Conservation (phyloP, 2,329 filamentous ascomycete genomes). For the Tricladium varicosporioides region DNA sequence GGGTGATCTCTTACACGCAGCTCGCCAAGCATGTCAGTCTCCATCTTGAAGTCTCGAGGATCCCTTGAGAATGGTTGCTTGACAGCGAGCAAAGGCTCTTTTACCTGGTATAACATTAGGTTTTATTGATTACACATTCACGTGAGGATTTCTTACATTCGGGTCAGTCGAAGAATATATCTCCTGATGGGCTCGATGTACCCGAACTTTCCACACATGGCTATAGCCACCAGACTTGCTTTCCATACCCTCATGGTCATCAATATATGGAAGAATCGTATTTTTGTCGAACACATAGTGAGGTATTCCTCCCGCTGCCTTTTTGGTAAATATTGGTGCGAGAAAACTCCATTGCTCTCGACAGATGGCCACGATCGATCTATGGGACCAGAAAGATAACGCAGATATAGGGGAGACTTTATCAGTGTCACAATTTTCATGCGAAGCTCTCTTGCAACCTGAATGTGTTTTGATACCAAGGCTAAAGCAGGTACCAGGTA, state of each 20-base stretch:
- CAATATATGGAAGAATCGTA: constrained; percentile 5
- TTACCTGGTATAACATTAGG: not conserved
- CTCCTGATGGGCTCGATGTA: constrained; percentile 4
- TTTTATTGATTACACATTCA: not conserved
- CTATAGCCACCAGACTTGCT: constrained; percentile 1
- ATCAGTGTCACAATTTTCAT: not conserved
- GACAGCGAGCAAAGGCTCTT: not conserved
- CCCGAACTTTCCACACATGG: constrained; percentile 7
- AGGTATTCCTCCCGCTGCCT: not conserved
- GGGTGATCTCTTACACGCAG: not conserved
- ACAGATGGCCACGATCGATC: not conserved
- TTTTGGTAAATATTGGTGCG: constrained; percentile 2
- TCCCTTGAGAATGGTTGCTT: not conserved
- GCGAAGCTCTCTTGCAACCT: not conserved
- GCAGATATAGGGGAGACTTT: not conserved
- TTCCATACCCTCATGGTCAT: not conserved
- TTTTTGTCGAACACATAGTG: not conserved
- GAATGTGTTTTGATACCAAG: not conserved
- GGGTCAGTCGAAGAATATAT: not conserved
- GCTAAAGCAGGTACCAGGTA: too few species aligned
- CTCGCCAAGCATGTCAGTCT: not conserved
- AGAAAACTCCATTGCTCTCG: constrained; percentile 6
- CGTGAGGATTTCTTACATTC: not conserved
- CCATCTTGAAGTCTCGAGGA: not conserved
- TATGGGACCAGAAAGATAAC: not conserved